Evolutionary conservation across 371 early-diverging fungal species (phyloP).

Genomic region (Saksenaea vasiformis): DNA sequence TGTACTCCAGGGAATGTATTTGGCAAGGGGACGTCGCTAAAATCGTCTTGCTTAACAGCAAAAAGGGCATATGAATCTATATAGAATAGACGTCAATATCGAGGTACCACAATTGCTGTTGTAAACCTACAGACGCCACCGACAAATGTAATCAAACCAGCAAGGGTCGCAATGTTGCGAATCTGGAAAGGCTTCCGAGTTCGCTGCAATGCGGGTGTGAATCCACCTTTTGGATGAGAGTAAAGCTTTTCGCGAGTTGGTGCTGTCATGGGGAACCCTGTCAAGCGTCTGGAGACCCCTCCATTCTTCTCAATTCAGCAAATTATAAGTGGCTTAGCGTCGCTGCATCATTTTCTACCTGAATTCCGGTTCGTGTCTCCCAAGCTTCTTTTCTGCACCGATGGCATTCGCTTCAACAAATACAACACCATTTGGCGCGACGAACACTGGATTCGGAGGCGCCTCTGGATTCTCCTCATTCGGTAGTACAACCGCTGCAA

Average conservation of each 20-base stretch:
- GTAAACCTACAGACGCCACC: slow-evolving; percentile 55
- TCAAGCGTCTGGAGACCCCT: neutral
- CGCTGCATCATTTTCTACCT: neutral
- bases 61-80: slow-evolving; percentile 56
- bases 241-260: slow-evolving; percentile 45
- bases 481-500: slow-evolving; percentile 3
- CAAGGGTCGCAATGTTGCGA: slow-evolving; percentile 51
- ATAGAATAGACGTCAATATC: neutral
- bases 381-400: neutral
- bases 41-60: slow-evolving; percentile 64
- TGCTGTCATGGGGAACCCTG: neutral
- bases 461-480: neutral
- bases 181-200: slow-evolving; percentile 52
- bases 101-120: neutral
- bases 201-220: slow-evolving; percentile 56
- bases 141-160: slow-evolving; percentile 48
- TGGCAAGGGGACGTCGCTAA: slow-evolving; percentile 58
- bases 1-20: slow-evolving; percentile 34
- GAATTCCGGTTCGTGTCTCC: neutral
- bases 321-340: neutral
- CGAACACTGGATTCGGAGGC: neutral
- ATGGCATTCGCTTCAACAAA: neutral
- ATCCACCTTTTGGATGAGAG: slow-evolving; percentile 48
- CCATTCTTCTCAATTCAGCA: neutral
- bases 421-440: neutral